These are phyloP conservation scores for Toxoplasma gondii DNA, from an alignment of 169 alveolate species.

Conservation along the genomic window DNA sequence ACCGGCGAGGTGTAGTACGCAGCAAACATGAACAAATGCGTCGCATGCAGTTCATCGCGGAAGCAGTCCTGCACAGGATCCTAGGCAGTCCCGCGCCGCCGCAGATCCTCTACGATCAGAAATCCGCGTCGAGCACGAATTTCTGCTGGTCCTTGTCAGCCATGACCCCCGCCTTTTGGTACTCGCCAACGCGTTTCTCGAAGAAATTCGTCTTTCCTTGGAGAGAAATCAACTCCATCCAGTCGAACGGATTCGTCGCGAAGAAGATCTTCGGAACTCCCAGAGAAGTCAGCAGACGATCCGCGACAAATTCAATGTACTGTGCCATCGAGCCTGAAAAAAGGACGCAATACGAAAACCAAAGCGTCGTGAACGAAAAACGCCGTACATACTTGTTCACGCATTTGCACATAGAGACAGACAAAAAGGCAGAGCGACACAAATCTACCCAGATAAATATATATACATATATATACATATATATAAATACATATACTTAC, in stretches of 20 bases:
- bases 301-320: constrained; percentile 98
- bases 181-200: constrained; percentile 98
- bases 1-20: too few relatives aligned
- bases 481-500: too few relatives aligned
- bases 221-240: constrained; percentile 98
- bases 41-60: too few relatives aligned
- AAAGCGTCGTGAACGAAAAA: background rate
- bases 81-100: too few relatives aligned
- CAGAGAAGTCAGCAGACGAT: constrained; percentile 93
- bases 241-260: constrained; percentile 96
- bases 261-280: constrained; percentile 93
- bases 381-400: background rate
- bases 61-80: too few relatives aligned
- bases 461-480: too few relatives aligned
- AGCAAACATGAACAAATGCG: too few relatives aligned
- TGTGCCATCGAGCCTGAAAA: constrained; percentile 90
- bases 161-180: constrained; percentile 97
- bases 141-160: constrained; percentile 45
- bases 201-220: constrained; percentile 99
- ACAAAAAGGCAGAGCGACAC: too few relatives aligned
- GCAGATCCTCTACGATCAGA: constrained; percentile 43
- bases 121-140: constrained; percentile 75
- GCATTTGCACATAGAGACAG: background rate
- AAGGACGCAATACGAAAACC: background rate
- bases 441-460: background rate